Conservation (phyloP, 2,329 filamentous ascomycete species). For the Verticillium tricorpus region DNA sequence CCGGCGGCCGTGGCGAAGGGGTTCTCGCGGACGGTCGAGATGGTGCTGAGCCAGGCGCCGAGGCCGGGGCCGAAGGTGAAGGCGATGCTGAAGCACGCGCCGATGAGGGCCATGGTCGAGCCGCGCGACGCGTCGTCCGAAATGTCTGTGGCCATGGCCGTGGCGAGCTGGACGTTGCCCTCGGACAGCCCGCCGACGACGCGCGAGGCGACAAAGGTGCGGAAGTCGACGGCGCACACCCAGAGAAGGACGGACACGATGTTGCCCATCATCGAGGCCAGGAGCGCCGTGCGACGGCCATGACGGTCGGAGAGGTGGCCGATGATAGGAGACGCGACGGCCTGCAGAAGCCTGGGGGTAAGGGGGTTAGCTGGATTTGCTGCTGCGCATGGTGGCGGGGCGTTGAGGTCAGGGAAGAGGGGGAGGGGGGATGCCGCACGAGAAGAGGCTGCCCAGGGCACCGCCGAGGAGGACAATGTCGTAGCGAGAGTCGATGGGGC, state of each 20-base stretch:
- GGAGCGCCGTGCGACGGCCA: constrained; percentile 79
- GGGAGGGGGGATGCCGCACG: constrained; percentile 32
- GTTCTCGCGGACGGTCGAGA: constrained; percentile 76
- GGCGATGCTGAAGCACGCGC: constrained; percentile 92
- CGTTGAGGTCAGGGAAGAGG: neutral
- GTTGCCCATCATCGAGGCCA: constrained; percentile 91
- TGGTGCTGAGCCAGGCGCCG: constrained; percentile 77
- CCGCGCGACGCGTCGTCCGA: constrained; percentile 80
- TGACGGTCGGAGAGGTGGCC: constrained; percentile 83
- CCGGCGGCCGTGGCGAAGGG: constrained; percentile 91
- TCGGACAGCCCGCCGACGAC: constrained; percentile 91
- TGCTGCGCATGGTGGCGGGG: neutral
- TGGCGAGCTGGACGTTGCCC: constrained; percentile 93
- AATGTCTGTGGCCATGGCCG: constrained; percentile 94
- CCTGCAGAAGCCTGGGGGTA: constrained; percentile 63
- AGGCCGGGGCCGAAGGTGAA: constrained; percentile 95
- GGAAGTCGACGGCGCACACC: constrained; percentile 90
- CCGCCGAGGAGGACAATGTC: constrained; percentile 95
- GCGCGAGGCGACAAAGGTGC: constrained; percentile 90
- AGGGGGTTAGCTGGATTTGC: neutral
- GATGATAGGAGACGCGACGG: constrained; percentile 86
- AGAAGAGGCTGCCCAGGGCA: constrained; percentile 88
- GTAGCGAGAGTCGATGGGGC: constrained; percentile 92
- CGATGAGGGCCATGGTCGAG: constrained; percentile 92
- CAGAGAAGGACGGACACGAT: constrained; percentile 90